Percentiles rank a stretch among this genome's conserved stretches.
Evolutionary conservation across 805 yeast species (phyloP).

Genomic region (Wickerhamiella allomyrinae): DNA sequence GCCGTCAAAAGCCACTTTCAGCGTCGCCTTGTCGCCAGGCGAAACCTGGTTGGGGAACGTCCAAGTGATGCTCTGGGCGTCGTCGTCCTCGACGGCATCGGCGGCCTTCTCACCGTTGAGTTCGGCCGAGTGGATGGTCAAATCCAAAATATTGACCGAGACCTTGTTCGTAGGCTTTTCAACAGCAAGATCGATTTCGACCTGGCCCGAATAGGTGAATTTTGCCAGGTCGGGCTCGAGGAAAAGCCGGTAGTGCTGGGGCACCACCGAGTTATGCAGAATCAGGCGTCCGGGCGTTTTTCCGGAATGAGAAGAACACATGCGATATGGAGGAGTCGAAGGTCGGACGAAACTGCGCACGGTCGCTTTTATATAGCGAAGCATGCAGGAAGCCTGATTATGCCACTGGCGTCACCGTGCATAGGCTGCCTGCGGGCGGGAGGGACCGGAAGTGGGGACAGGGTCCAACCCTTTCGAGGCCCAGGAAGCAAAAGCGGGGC

Average conservation of each 20-base stretch:
- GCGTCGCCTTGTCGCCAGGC: slow-evolving; percentile 37
- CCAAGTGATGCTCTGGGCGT: slow-evolving; percentile 51
- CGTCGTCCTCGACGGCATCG: slow-evolving; percentile 28
- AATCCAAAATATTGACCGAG: slow-evolving; percentile 47
- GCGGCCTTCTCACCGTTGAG: slow-evolving; percentile 22
- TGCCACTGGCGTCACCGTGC: not conserved
- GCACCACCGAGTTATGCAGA: slow-evolving; percentile 53
- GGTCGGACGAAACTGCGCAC: not conserved
- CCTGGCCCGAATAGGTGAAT: slow-evolving; percentile 25
- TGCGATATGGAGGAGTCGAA: not conserved
- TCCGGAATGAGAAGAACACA: slow-evolving; percentile 3
- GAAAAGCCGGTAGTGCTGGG: slow-evolving; percentile 57
- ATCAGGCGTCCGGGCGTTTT: slow-evolving; percentile 26
- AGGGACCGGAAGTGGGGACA: too few relatives aligned
- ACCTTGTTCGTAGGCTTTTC: slow-evolving; percentile 31
- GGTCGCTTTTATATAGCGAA: not conserved
- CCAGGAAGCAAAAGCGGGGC: too few relatives aligned
- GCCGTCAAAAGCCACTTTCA: slow-evolving; percentile 42
- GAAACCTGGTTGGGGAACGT: slow-evolving; percentile 32
- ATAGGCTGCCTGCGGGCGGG: too few relatives aligned
- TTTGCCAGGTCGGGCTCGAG: slow-evolving; percentile 43
- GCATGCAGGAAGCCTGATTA: slow-evolving; percentile 1
- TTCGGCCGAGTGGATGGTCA: slow-evolving; percentile 34
- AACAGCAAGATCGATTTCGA: slow-evolving; percentile 33
- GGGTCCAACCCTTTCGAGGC: too few relatives aligned